Evolutionary conservation across 495 filamentous ascomycete species (phyloP), one percentile per base, ranked within the genome.

Genomic region (Extremus antarcticus): DNA sequence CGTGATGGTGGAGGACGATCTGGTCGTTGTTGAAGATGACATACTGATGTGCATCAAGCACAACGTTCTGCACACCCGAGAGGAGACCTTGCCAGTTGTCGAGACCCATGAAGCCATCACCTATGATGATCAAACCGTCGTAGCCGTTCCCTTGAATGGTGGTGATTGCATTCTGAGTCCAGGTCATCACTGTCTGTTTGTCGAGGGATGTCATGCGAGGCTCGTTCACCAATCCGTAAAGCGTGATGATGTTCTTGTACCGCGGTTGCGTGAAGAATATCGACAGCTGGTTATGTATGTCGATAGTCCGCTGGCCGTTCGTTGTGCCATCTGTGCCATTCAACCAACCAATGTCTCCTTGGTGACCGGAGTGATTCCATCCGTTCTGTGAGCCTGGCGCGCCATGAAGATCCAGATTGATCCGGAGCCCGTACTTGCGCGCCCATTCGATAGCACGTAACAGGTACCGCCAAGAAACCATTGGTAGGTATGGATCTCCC

Each of bases 321-420:
- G 68, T 52, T 10, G 56, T 57, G n/a, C 70, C 70, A 43, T 73
- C 64, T 10, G 70, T 70, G 29, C 70, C 70, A 54, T 73, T 71
- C n/a, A 73, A 57, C 70, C 70, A 73, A 48, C 76, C 61, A 40
- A 89, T 77, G 4, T 70, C 53, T n/a, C 84, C 87, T 57, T 77
- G 76, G 51, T 73, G 72, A 9, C 86, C 86, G 43, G 75, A 80
- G 67, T 90, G 88, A 65, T 88, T 88, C 66, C 88, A 89, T 17
- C 87, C 87, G 60, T 91, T 91, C 64, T 91, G 87, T 22, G 80
- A 85, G 10, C 84, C 86, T 20, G 86, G 87, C 19, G 79, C 84
- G 17, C 77, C 90, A 68, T 99, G 94, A 1, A 95, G 74, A 65
- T 99, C 94, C 3, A 99, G 82, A 56, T 97, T 99, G 39, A 99